A percentile compares a stretch with the other conserved stretches of the same genome.
Conservation (phyloP, 768 basidiomycete species). For the Lactarius vividus region DNA sequence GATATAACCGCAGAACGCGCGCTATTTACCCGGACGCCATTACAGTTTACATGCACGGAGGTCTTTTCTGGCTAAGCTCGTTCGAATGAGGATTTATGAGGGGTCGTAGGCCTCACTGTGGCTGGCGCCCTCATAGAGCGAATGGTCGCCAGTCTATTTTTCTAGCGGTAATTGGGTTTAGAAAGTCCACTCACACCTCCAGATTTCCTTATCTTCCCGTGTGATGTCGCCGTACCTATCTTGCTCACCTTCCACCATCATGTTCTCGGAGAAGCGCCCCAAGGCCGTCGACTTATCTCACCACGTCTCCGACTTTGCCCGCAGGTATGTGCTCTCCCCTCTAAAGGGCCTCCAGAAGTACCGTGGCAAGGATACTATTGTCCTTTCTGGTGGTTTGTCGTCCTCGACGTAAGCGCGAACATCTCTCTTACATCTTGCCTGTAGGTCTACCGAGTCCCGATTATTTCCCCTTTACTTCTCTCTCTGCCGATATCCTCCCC, state of each 20-base stretch:
- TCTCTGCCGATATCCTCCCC: constrained; percentile 54
- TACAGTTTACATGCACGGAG: no score
- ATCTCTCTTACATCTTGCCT: background rate
- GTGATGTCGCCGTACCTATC: background rate
- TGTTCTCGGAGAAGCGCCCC: constrained; percentile 37
- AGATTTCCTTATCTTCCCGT: background rate
- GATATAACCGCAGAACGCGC: no score
- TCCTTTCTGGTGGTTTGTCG: constrained; percentile 64
- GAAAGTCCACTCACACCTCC: background rate
- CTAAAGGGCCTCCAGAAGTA: constrained; percentile 69
- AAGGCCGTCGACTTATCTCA: constrained; percentile 67
- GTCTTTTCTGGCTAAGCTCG: no score
- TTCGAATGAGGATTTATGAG: no score
- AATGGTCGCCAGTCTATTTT: no score
- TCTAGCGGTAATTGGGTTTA: no score
- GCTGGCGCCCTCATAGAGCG: no score
- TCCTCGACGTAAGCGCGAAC: background rate
- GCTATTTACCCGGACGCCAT: no score
- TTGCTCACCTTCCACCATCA: constrained; percentile 14
- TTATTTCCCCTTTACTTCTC: constrained; percentile 65
- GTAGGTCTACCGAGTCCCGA: constrained; percentile 63
- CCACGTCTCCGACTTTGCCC: constrained; percentile 58
- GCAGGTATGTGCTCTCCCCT: constrained; percentile 49
- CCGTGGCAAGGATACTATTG: constrained; percentile 52
- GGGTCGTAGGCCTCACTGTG: no score